phyloP scores from a whole-genome alignment of 495 filamentous ascomycete genomes.

The Acidomyces sp. region DNA sequence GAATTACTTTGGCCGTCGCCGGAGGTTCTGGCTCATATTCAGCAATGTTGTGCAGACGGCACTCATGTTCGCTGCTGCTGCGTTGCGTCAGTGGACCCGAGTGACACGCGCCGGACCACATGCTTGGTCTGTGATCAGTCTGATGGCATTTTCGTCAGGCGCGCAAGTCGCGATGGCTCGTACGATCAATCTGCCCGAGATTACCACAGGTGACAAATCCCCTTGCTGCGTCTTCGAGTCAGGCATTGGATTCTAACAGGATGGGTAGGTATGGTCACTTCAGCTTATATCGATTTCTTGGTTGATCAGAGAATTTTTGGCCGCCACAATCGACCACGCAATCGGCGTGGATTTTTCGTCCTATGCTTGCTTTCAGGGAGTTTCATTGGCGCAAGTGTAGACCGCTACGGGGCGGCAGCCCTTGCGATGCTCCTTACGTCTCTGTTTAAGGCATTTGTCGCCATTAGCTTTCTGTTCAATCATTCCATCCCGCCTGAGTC shows the following conservation, averaged over 20 bases:
- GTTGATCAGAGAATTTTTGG: neutral
- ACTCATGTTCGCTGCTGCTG: neutral
- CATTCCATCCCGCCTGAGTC: too few relatives aligned
- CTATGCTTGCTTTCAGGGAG: neutral
- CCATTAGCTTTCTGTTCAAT: constrained; percentile 2
- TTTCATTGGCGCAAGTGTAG: neutral
- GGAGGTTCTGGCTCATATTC: neutral
- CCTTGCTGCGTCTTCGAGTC: too few relatives aligned
- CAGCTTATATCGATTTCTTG: neutral
- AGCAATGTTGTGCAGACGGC: constrained; percentile 1
- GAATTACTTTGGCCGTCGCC: neutral
- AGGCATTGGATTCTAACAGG: too few relatives aligned
- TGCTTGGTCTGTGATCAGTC: neutral
- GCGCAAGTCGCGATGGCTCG: constrained; percentile 1
- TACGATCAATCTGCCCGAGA: neutral
- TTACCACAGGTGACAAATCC: too few relatives aligned
- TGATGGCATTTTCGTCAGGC: neutral
- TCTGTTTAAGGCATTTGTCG: neutral
- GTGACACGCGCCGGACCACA: neutral
- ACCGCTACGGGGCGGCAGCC: neutral
- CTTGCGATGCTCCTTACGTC: constrained; percentile 1
- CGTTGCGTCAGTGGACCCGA: neutral
- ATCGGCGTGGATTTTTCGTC: constrained; percentile 2
- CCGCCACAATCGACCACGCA: neutral
- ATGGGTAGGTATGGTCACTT: constrained; percentile 4